A percentile compares a stretch with the other conserved stretches of the same genome.
These are phyloP conservation scores for Phytophthora macrochlamydospora DNA, from an alignment of 352 stramenopile species.

Conservation along the genomic window DNA sequence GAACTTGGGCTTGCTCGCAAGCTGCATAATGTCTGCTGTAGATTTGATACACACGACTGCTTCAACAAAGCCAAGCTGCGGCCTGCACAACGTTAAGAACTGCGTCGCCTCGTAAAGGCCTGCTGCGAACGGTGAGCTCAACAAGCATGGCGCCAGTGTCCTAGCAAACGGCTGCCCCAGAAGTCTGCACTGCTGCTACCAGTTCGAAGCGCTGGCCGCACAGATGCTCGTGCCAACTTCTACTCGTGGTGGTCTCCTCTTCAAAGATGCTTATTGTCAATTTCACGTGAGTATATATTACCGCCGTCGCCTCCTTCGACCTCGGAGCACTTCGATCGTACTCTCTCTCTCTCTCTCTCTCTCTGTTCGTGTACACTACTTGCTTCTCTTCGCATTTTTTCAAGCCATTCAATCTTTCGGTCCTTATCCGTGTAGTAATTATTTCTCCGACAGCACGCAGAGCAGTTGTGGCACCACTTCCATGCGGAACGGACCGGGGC, in stretches of 20 bases:
- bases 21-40: too few relatives aligned
- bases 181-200: too few relatives aligned
- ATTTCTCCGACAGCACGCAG: conserved; percentile 81
- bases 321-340: conserved; percentile 30
- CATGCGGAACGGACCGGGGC: conserved; percentile 68
- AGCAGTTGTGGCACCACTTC: conserved; percentile 76
- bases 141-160: not conserved
- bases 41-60: too few relatives aligned
- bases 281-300: not conserved
- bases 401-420: not conserved
- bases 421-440: conserved; percentile 7
- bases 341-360: not conserved
- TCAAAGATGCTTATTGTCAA: not conserved
- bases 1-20: too few relatives aligned
- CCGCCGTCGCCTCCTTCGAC: conserved; percentile 7
- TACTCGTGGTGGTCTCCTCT: too few relatives aligned
- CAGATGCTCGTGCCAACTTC: too few relatives aligned
- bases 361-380: conserved; percentile 21
- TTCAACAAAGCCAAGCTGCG: too few relatives aligned
- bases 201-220: too few relatives aligned
- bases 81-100: not conserved
- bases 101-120: not conserved
- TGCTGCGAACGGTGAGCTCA: not conserved
- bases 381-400: not conserved
- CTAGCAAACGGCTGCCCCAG: not conserved